Base-by-base conservation (phyloP, 1,139 yeast species). In the Citeromyces siamensis region DNA sequence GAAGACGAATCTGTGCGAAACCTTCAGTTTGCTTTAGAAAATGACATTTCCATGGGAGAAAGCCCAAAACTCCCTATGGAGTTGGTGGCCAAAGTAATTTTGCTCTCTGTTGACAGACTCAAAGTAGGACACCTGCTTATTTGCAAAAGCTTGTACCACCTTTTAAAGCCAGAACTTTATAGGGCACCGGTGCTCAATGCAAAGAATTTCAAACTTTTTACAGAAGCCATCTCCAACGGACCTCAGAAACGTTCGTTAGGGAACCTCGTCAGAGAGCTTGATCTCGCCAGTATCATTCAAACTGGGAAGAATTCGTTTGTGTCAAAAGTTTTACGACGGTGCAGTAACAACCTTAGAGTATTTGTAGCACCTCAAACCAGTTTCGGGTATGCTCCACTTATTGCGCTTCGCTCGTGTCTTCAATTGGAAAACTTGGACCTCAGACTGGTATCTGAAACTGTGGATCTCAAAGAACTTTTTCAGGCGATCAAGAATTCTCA, bases 291-390 rank as follows among this genome's bases (percentile, higher is more conserved):
- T 39, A 84, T 88, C 37, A 75, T 85, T 40, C 97, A 90, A 55
- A 70, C 85, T 33, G 97, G 97, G n/a, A 86, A 83, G 51, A 90
- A 86, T 57, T 90, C 96, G 1, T 81, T 68, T 54, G 88, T 90
- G 16, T 84, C 96, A 1, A 79, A 82, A 45, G 53, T 90, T 5
- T 59, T 90, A 40, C 71, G 94, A 49, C 64, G 95, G 34, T 82
- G 95, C 40, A 69, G 85, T 8, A 56, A 66, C 18, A 67, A 66
- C 35, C 58, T 90, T 37, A 68, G 74, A 44, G 62, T 65, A 9
- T 86, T 90, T 50, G 72, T 82, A 6, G 96, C 97, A 0, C 95
- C 97, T 1, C 97, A 88, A 51, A 80, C 96, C 26, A 82, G 94
- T 59, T 88, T 90, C 62, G 97, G 97, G 0, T 68, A 79, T 41